Conservation (phyloP, 2,329 filamentous ascomycete genomes). For the Hymenoscyphus occultus region DNA sequence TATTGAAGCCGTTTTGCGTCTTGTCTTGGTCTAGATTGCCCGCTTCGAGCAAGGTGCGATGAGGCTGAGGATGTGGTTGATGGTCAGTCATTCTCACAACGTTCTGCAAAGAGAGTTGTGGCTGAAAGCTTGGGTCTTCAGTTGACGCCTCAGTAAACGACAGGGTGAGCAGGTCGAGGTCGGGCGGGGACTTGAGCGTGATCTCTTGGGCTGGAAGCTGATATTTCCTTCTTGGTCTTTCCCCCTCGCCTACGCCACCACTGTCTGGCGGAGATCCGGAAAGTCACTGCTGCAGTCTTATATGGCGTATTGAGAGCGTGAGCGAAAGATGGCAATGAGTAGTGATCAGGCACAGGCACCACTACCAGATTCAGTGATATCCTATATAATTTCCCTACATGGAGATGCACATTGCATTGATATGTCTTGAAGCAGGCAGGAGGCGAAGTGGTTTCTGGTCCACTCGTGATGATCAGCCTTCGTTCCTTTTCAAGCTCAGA, state of each 20-base stretch:
- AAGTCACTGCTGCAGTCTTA: neutral
- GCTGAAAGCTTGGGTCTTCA: neutral
- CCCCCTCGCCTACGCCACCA: neutral
- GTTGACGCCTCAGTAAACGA: neutral
- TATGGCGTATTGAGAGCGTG: neutral
- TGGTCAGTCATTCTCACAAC: neutral
- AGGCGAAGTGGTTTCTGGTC: neutral
- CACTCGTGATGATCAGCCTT: too few relatives aligned
- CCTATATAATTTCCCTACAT: neutral
- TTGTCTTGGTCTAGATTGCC: neutral
- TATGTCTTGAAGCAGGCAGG: neutral
- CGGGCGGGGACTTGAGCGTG: neutral
- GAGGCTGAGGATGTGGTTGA: neutral
- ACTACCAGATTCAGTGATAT: neutral
- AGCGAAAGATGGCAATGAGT: neutral
- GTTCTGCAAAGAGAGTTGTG: constrained; percentile 5
- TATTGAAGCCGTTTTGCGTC: neutral
- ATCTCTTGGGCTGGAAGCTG: constrained; percentile 1
- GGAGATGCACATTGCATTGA: neutral
- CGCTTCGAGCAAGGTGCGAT: neutral
- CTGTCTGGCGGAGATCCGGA: neutral
- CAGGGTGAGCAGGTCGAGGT: neutral
- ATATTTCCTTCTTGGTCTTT: neutral
- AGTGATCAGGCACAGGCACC: neutral
- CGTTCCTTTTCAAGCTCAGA: too few relatives aligned